Conservation (phyloP, 78 protist species). For the Creolimax fragrantissima region DNA sequence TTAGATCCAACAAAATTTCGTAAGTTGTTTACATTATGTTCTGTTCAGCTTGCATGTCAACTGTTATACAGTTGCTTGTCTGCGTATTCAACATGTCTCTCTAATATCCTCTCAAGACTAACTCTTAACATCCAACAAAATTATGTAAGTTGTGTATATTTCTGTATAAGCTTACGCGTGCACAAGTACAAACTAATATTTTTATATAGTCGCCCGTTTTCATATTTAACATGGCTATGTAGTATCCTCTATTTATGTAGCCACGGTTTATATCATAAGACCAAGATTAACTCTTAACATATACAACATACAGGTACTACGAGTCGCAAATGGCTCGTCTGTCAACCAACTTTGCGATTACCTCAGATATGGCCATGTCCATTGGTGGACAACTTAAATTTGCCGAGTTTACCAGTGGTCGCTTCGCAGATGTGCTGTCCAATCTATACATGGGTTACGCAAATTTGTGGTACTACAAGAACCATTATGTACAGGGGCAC, state of each 20-base stretch:
- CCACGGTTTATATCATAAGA: too few relatives aligned
- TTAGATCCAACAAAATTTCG: background rate
- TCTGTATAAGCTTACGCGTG: background rate
- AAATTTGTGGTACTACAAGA: slow-evolving; percentile 21
- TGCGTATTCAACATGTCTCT: too few relatives aligned
- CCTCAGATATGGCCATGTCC: slow-evolving; percentile 26
- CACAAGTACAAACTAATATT: too few relatives aligned
- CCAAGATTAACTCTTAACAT: too few relatives aligned
- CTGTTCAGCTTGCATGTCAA: too few relatives aligned
- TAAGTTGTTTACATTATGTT: background rate
- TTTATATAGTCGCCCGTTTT: too few relatives aligned
- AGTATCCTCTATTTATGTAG: too few relatives aligned
- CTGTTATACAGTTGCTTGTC: too few relatives aligned
- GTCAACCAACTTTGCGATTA: slow-evolving; percentile 30
- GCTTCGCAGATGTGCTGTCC: slow-evolving; percentile 22
- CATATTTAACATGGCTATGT: background rate
- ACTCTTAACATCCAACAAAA: background rate
- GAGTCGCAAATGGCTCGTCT: slow-evolving; percentile 37
- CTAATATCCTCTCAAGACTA: background rate
- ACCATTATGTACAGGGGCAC: background rate
- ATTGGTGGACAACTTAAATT: slow-evolving; percentile 39
- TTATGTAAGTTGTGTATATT: background rate
- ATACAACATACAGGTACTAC: slow-evolving; percentile 28
- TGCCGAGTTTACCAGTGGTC: slow-evolving; percentile 32
- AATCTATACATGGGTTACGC: slow-evolving; percentile 38